phyloP scores from a whole-genome alignment of 2,329 filamentous ascomycete genomes.

The Colletotrichum melonis region DNA sequence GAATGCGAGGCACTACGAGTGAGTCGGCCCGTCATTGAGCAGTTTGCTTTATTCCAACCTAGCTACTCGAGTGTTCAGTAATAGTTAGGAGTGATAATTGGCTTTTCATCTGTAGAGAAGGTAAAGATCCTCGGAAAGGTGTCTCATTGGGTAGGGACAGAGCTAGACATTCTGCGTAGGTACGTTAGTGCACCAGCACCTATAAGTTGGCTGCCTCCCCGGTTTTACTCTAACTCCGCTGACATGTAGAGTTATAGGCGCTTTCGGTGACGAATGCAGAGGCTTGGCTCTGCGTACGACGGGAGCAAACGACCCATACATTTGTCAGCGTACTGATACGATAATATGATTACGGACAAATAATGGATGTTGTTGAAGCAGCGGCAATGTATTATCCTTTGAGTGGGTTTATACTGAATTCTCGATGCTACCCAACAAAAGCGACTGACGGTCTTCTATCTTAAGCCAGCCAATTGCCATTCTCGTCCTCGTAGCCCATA shows the following conservation, averaged over 20 bases:
- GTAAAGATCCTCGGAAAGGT: neutral
- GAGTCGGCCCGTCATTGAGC: neutral
- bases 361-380: too few species aligned
- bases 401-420: neutral
- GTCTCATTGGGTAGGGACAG: neutral
- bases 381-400: too few species aligned
- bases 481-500: slow-evolving; percentile 43
- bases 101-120: neutral
- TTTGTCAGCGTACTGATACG: neutral
- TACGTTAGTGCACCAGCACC: neutral
- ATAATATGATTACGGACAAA: neutral
- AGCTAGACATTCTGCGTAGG: neutral
- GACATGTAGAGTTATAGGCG: neutral
- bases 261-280: neutral
- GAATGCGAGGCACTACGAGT: neutral
- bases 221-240: neutral
- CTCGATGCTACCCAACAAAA: neutral
- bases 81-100: neutral
- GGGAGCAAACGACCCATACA: neutral
- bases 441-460: too few species aligned
- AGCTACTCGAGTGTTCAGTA: neutral
- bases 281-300: neutral
- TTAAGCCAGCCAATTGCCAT: slow-evolving; percentile 42
- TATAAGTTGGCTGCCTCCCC: neutral
- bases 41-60: neutral